Percentiles rank a stretch among this genome's conserved stretches.
Evolutionary conservation across 345 rosid species (phyloP).

Genomic region (Durio zibethinus): DNA sequence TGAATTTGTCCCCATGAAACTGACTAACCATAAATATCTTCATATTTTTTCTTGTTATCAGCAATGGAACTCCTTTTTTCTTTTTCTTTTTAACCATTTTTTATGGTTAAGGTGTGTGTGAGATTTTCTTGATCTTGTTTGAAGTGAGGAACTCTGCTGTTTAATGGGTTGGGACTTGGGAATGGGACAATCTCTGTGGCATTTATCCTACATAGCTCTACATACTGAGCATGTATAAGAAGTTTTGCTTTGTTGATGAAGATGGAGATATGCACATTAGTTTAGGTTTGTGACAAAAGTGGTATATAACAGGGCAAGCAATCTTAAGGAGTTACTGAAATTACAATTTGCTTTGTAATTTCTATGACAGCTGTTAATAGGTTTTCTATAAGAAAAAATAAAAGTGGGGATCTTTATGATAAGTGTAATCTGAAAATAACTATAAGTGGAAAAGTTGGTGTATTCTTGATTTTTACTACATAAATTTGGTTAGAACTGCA

Average conservation of each 20-base stretch:
- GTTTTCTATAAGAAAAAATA: neutral
- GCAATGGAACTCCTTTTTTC: neutral
- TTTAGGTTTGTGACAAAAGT: neutral
- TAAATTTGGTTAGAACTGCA: neutral
- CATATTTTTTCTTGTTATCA: neutral
- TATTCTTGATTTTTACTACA: neutral
- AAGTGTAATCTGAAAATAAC: neutral
- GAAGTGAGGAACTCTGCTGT: neutral
- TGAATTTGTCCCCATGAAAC: neutral
- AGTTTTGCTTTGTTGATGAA: neutral
- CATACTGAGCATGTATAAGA: neutral
- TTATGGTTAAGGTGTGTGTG: neutral
- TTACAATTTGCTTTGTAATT: neutral
- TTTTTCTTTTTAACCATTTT: neutral
- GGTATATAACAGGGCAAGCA: neutral
- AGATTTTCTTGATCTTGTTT: neutral
- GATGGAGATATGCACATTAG: neutral
- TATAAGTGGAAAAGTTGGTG: neutral
- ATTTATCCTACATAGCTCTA: neutral
- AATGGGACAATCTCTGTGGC: neutral
- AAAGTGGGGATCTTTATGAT: neutral
- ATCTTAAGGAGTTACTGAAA: neutral
- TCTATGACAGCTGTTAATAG: neutral
- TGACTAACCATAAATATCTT: neutral
- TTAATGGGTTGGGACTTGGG: neutral